Conservation (phyloP, 768 basidiomycete species). For the Lyophyllum shimeji region DNA sequence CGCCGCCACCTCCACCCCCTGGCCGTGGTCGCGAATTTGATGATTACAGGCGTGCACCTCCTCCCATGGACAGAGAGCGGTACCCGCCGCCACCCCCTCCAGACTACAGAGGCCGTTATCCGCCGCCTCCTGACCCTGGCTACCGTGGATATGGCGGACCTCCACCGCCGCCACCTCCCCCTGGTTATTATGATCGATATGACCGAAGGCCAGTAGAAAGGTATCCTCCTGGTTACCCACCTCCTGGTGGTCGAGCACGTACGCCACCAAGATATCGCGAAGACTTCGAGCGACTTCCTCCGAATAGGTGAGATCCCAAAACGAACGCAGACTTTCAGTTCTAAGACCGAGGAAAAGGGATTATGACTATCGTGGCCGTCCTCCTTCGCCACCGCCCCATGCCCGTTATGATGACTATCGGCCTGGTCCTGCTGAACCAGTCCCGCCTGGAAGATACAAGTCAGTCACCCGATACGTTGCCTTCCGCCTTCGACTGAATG, state of each 20-base stretch:
- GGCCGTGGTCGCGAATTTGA: constrained; percentile 67
- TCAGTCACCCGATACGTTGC: constrained; percentile 19
- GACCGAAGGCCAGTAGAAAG: constrained; percentile 57
- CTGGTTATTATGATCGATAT: constrained; percentile 60
- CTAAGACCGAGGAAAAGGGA: constrained; percentile 38
- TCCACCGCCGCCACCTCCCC: constrained; percentile 45
- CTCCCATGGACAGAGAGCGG: constrained; percentile 47
- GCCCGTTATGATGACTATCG: constrained; percentile 54
- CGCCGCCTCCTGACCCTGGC: constrained; percentile 50
- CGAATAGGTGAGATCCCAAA: constrained; percentile 46
- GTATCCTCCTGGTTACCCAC: constrained; percentile 41
- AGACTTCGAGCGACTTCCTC: constrained; percentile 59
- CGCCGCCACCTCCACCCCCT: constrained; percentile 40
- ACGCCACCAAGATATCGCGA: constrained; percentile 61
- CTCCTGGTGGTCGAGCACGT: constrained; percentile 54
- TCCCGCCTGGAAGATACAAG: constrained; percentile 47
- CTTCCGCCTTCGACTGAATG: not conserved
- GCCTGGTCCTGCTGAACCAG: constrained; percentile 44
- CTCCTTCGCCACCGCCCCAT: constrained; percentile 53
- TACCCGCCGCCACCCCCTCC: constrained; percentile 51
- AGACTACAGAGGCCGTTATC: constrained; percentile 57
- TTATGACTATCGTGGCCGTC: constrained; percentile 55
- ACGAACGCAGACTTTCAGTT: not conserved
- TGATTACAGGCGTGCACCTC: constrained; percentile 58
- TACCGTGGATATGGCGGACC: constrained; percentile 53